phyloP scores from a whole-genome alignment of 139 green algal species.

The Picochlorum sp. region DNA sequence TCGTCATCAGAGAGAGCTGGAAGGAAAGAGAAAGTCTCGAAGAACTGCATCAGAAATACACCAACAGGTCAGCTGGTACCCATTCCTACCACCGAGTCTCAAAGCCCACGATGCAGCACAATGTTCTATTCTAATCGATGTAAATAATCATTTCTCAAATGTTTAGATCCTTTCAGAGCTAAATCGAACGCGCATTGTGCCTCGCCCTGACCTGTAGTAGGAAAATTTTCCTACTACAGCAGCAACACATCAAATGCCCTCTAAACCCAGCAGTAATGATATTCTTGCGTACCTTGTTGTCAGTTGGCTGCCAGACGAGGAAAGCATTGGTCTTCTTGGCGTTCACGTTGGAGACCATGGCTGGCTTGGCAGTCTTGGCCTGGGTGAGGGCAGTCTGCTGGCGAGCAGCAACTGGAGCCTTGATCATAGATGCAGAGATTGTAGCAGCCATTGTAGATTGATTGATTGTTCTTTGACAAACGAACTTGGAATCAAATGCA shows the following conservation, averaged over 20 bases:
- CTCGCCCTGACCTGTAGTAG: neutral
- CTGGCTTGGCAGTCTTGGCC: constrained; percentile 25
- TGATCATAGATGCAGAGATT: constrained; percentile 15
- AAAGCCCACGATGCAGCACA: neutral
- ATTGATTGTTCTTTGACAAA: too few relatives aligned
- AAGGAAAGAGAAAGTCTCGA: constrained; percentile 99
- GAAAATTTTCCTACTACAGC: neutral
- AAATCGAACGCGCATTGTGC: too few relatives aligned
- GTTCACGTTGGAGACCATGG: constrained; percentile 22
- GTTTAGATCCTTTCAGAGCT: too few relatives aligned
- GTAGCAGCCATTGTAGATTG: constrained; percentile 21
- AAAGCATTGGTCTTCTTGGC: constrained; percentile 23
- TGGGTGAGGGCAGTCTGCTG: constrained; percentile 8
- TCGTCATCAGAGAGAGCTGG: constrained; percentile 80
- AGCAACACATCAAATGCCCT: neutral
- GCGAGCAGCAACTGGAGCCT: constrained; percentile 12
- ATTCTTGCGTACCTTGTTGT: constrained; percentile 38
- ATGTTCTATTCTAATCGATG: too few relatives aligned
- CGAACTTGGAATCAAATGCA: too few relatives aligned
- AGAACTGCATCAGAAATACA: constrained; percentile 42
- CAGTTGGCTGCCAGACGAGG: constrained; percentile 34
- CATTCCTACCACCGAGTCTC: neutral
- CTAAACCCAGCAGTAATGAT: neutral
- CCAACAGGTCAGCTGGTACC: neutral
- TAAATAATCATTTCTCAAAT: too few relatives aligned